These are phyloP conservation scores for Lecanicillium sp. DNA, from an alignment of 2,329 filamentous ascomycete species.

Conservation along the genomic window DNA sequence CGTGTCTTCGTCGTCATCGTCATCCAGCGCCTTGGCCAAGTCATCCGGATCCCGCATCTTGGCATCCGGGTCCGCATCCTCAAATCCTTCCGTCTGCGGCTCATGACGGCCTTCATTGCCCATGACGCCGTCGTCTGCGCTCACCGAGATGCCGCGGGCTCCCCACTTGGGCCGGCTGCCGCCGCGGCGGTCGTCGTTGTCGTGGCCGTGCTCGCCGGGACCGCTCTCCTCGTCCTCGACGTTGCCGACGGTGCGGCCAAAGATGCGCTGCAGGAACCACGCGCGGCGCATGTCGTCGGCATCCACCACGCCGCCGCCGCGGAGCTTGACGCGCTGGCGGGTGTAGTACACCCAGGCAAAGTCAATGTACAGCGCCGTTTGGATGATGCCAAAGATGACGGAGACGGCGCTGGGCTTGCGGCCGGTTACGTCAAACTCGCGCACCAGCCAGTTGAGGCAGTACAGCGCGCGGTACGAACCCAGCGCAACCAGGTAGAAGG, in stretches of 20 bases:
- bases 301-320: conserved; percentile 79
- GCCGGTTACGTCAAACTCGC: conserved; percentile 48
- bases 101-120: conserved; percentile 41
- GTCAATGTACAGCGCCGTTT: conserved; percentile 84
- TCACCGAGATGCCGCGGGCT: conserved; percentile 55
- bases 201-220: conserved; percentile 37
- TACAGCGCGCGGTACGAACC: conserved; percentile 86
- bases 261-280: conserved; percentile 73
- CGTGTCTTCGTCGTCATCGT: conserved; percentile 45
- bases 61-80: conserved; percentile 48
- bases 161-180: conserved; percentile 49
- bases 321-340: conserved; percentile 86
- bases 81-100: conserved; percentile 26
- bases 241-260: conserved; percentile 51
- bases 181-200: conserved; percentile 18
- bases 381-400: conserved; percentile 78
- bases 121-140: conserved; percentile 53
- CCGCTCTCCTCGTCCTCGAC: conserved; percentile 56
- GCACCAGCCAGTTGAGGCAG: conserved; percentile 82
- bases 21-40: conserved; percentile 49
- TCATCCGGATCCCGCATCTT: conserved; percentile 61
- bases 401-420: conserved; percentile 60
- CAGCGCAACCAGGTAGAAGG: conserved; percentile 84
- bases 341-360: conserved; percentile 97
- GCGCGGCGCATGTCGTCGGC: conserved; percentile 79